Conservation (phyloP, 179 eudicot species). For the Beta lomatogona region DNA sequence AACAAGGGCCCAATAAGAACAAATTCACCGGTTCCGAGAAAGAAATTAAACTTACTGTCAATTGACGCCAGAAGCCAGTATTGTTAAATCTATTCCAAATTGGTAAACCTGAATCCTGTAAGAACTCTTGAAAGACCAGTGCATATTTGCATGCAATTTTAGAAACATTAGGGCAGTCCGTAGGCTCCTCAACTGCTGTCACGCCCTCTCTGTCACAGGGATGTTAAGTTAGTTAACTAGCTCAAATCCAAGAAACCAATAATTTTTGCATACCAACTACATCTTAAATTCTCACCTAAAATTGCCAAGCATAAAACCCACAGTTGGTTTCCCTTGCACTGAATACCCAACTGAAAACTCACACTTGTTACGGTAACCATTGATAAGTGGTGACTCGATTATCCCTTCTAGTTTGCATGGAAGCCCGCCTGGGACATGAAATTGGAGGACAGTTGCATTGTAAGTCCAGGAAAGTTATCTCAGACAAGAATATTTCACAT, state of each 20-base stretch:
- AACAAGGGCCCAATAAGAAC: background rate
- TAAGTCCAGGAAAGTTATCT: background rate
- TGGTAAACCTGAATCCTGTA: constrained; percentile 70
- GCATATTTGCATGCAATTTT: constrained; percentile 72
- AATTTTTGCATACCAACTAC: background rate
- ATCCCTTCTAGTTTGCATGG: constrained; percentile 93
- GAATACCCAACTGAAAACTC: constrained; percentile 94
- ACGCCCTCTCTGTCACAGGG: constrained; percentile 77
- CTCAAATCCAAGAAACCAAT: constrained; percentile 9
- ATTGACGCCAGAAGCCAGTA: constrained; percentile 96
- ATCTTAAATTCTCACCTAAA: constrained; percentile 55
- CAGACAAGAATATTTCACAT: background rate
- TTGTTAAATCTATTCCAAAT: constrained; percentile 90
- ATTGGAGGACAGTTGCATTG: background rate
- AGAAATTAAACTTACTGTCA: constrained; percentile 60
- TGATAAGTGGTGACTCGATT: constrained; percentile 75
- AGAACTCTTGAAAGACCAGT: constrained; percentile 73
- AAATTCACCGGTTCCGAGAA: constrained; percentile 17
- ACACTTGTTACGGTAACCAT: constrained; percentile 97
- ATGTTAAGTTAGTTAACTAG: constrained; percentile 5
- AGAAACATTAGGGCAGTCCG: constrained; percentile 86
- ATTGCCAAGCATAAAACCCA: constrained; percentile 93
- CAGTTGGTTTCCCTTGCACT: constrained; percentile 73
- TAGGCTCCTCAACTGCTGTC: constrained; percentile 94
- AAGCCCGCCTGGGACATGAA: constrained; percentile 71